A percentile compares a stretch with the other conserved stretches of the same genome.
These are phyloP conservation scores for Rasamsonia emersonii DNA, from an alignment of 2,329 filamentous ascomycete species.

Conservation along the genomic window DNA sequence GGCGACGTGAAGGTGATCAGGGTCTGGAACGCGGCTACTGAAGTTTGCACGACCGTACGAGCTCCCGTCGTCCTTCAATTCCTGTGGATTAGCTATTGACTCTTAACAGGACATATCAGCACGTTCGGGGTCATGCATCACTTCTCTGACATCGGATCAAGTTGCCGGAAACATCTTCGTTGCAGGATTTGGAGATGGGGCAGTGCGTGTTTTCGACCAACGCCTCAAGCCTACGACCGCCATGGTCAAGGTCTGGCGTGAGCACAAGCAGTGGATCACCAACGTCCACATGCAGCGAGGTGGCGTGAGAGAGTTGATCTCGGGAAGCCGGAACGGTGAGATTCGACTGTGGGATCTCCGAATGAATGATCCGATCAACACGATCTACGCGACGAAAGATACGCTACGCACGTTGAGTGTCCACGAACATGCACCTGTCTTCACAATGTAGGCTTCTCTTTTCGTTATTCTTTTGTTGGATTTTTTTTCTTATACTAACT, in stretches of 20 bases:
- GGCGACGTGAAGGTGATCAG: constrained; percentile 92
- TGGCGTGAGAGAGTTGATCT: constrained; percentile 82
- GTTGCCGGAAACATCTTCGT: constrained; percentile 96
- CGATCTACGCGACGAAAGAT: constrained; percentile 65
- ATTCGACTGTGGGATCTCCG: constrained; percentile 95
- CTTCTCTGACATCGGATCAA: constrained; percentile 90
- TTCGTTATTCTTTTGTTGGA: not conserved
- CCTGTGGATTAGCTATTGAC: constrained; percentile 3
- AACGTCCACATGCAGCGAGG: constrained; percentile 95
- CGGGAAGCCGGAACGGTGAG: constrained; percentile 83
- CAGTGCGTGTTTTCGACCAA: constrained; percentile 88
- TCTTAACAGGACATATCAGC: constrained; percentile 69
- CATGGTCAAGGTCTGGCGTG: constrained; percentile 96
- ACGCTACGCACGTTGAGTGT: constrained; percentile 79
- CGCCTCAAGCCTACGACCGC: constrained; percentile 73
- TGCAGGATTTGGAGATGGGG: constrained; percentile 92
- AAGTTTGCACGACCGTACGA: constrained; percentile 70
- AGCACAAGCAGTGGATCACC: constrained; percentile 91
- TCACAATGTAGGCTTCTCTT: constrained; percentile 66
- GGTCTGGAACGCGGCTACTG: constrained; percentile 90
- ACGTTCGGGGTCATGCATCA: constrained; percentile 89
- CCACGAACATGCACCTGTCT: constrained; percentile 93
- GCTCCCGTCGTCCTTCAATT: constrained; percentile 1
- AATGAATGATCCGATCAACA: constrained; percentile 67
- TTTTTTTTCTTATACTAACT: constrained; percentile 5